A percentile compares a stretch with the other conserved stretches of the same genome.
These are phyloP conservation scores for Penicillium sp. DNA, from an alignment of 2,329 filamentous ascomycete genomes.

Conservation along the genomic window DNA sequence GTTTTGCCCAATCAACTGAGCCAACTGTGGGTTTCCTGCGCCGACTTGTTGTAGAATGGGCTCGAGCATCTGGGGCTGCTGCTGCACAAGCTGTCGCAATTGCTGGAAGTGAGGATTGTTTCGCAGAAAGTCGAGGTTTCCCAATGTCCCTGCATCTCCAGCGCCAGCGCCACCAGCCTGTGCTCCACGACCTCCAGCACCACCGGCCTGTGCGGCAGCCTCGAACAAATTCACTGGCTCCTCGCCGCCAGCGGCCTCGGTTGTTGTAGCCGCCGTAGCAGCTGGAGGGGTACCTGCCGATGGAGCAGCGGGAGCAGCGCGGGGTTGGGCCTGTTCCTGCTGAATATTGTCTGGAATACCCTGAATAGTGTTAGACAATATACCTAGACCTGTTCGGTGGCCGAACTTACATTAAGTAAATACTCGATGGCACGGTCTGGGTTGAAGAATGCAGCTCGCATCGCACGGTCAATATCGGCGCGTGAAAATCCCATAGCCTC, in stretches of 20 bases:
- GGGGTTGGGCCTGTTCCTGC: conserved; percentile 60
- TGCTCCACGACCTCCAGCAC: conserved; percentile 41
- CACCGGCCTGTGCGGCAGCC: conserved; percentile 73
- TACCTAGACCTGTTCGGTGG: neutral
- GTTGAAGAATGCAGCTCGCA: conserved; percentile 96
- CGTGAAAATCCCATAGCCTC: conserved; percentile 95
- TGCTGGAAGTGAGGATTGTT: conserved; percentile 98
- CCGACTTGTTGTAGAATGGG: conserved; percentile 95
- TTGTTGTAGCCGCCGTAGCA: conserved; percentile 33
- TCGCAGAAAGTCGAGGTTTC: conserved; percentile 87
- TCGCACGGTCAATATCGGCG: conserved; percentile 82
- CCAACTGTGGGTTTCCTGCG: conserved; percentile 89
- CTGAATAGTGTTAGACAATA: conserved; percentile 43
- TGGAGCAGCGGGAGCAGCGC: conserved; percentile 36
- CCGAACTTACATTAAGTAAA: conserved; percentile 69
- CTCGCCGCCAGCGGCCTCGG: conserved; percentile 43
- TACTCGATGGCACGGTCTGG: conserved; percentile 97
- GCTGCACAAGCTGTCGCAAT: conserved; percentile 92
- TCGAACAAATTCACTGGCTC: conserved; percentile 86
- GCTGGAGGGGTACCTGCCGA: conserved; percentile 27
- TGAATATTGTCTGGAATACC: conserved; percentile 85
- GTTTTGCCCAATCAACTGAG: conserved; percentile 84
- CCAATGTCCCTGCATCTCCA: conserved; percentile 56
- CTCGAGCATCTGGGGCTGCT: conserved; percentile 97
- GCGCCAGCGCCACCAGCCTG: conserved; percentile 33